Evolutionary conservation across 495 filamentous ascomycete species (phyloP).

Genomic region (Podospora fimiseda): DNA sequence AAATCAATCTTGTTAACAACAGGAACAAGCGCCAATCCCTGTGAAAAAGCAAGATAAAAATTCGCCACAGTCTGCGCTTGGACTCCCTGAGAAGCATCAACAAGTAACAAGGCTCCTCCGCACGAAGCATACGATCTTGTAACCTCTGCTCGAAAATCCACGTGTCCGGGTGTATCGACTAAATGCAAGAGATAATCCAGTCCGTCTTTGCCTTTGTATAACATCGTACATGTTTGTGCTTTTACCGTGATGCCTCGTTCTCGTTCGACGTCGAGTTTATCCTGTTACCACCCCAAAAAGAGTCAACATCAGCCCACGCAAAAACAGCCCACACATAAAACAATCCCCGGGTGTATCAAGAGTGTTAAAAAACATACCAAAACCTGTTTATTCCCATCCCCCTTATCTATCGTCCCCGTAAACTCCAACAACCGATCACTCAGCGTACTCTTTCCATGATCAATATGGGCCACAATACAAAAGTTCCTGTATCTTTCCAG

Average conservation of each 20-base stretch:
- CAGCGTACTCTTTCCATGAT: constrained; percentile 96
- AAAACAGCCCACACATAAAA: no score
- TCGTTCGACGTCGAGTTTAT: constrained; percentile 94
- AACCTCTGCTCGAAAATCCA: constrained; percentile 95
- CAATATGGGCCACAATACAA: constrained; percentile 97
- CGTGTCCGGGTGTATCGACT: constrained; percentile 95
- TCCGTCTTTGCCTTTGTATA: constrained; percentile 71
- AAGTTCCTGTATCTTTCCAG: constrained; percentile 92
- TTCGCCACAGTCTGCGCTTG: constrained; percentile 96
- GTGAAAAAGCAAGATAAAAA: constrained; percentile 93
- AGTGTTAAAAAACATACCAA: constrained; percentile 37
- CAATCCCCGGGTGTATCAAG: no score
- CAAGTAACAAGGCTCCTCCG: constrained; percentile 84
- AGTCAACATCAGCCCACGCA: no score
- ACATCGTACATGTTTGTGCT: constrained; percentile 96
- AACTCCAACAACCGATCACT: constrained; percentile 87
- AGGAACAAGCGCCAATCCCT: constrained; percentile 78
- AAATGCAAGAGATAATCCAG: constrained; percentile 90
- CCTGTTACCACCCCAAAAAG: no score
- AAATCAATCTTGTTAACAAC: constrained; percentile 97
- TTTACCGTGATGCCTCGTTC: constrained; percentile 97
- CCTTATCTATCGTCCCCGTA: constrained; percentile 78
- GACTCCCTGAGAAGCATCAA: constrained; percentile 89
- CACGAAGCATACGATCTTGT: constrained; percentile 91
- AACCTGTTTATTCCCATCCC: constrained; percentile 87